Evolutionary conservation across 805 yeast genomes (phyloP).

Genomic region (Zygotorulaspora chibaensis): DNA sequence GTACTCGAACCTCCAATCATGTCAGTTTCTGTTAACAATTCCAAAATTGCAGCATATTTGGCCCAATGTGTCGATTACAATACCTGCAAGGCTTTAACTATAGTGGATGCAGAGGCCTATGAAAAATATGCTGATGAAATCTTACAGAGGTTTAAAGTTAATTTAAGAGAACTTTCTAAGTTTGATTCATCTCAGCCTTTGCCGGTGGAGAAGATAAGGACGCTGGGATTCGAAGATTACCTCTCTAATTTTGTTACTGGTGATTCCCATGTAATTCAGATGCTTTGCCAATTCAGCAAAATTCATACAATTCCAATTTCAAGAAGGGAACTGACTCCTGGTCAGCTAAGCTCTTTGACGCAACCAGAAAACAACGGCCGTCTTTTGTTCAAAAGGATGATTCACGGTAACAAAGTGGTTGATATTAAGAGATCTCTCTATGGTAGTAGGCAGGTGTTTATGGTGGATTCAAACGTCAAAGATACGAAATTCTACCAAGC

Average conservation of each 20-base stretch:
- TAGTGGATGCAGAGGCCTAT: conserved; percentile 49
- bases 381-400: conserved; percentile 50
- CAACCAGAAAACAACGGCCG: conserved; percentile 39
- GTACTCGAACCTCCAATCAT: conserved; percentile 75
- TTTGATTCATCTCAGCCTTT: conserved; percentile 21
- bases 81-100: conserved; percentile 61
- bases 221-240: conserved; percentile 76
- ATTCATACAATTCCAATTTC: conserved; percentile 62
- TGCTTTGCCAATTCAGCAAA: conserved; percentile 56
- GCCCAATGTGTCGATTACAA: conserved; percentile 52
- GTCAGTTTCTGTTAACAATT: conserved; percentile 51
- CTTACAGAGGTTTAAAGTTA: conserved; percentile 45
- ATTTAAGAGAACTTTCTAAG: conserved; percentile 48
- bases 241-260: conserved; percentile 68
- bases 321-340: conserved; percentile 39
- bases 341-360: conserved; percentile 38
- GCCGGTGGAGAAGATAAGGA: conserved; percentile 36
- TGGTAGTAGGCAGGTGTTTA: conserved; percentile 54
- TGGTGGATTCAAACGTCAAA: conserved; percentile 21
- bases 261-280: conserved; percentile 63
- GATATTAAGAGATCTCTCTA: conserved; percentile 54
- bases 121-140: conserved; percentile 41
- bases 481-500: conserved; percentile 24
- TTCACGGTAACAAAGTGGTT: conserved; percentile 54
- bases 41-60: conserved; percentile 48